Conservation (phyloP, 352 stramenopile genomes). For the Saprolegnia diclina region DNA sequence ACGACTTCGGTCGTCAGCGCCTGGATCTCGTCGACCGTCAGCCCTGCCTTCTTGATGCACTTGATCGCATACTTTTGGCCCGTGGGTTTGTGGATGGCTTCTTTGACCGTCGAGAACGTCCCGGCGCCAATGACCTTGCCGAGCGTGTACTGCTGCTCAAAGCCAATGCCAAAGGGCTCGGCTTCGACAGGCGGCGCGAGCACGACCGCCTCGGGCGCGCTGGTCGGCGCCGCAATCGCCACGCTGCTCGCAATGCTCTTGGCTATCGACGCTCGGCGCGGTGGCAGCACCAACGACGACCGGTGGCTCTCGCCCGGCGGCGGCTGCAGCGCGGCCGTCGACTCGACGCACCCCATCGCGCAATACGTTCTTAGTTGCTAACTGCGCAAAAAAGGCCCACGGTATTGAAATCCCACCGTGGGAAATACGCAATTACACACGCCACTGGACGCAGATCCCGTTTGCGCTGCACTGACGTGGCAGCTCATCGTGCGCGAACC, state of each 20-base stretch:
- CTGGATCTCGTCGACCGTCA: slow-evolving; percentile 82
- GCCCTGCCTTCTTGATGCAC: slow-evolving; percentile 84
- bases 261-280: neutral
- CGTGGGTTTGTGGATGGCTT: slow-evolving; percentile 76
- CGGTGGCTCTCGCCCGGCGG: neutral
- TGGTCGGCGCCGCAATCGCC: neutral
- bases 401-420: too few species aligned
- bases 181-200: neutral
- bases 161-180: slow-evolving; percentile 31
- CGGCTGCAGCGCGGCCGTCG: neutral
- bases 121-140: slow-evolving; percentile 85
- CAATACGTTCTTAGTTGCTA: too few species aligned
- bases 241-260: neutral
- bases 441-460: too few species aligned
- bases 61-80: slow-evolving; percentile 87
- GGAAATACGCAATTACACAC: neutral
- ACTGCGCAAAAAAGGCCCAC: too few species aligned
- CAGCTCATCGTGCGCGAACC: too few species aligned
- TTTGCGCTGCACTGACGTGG: too few species aligned
- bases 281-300: neutral
- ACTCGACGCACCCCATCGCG: slow-evolving; percentile 8
- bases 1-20: slow-evolving; percentile 81
- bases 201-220: neutral
- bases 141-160: slow-evolving; percentile 80
- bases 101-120: slow-evolving; percentile 86